Conservation (phyloP, 2,329 filamentous ascomycete species). For the Fusarium albosuccineum region DNA sequence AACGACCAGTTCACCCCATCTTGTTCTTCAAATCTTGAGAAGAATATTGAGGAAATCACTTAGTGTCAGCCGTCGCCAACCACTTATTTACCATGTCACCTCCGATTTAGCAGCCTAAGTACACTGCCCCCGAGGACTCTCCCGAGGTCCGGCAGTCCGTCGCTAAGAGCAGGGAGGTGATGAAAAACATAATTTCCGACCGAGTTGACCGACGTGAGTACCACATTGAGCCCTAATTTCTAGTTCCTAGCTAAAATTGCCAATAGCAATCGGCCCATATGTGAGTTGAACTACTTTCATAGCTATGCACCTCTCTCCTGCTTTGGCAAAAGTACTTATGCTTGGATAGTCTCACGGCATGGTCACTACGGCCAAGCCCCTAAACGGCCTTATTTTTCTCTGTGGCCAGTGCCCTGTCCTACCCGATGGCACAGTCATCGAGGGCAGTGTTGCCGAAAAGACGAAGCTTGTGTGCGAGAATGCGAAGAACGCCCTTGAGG, state of each 20-base stretch:
- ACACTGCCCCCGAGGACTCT: constrained; percentile 1
- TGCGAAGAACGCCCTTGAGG: constrained; percentile 3
- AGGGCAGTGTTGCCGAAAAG: constrained; percentile 5
- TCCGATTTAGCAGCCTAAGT: background rate
- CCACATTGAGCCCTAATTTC: background rate
- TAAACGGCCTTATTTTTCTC: constrained; percentile 5
- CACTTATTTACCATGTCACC: background rate
- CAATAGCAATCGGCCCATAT: constrained; percentile 1
- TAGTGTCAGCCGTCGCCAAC: no score
- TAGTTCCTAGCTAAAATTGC: background rate
- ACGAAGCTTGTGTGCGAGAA: constrained; percentile 6
- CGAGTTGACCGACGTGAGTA: constrained; percentile 3
- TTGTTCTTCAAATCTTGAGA: no score
- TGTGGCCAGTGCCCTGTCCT: constrained; percentile 2
- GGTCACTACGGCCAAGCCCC: background rate
- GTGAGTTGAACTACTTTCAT: background rate
- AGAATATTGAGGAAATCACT: no score
- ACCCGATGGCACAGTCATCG: constrained; percentile 1
- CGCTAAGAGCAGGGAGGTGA: background rate
- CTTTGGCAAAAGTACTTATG: no score
- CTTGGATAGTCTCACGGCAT: background rate
- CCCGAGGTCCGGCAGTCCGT: background rate
- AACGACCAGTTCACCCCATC: no score
- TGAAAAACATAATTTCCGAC: constrained; percentile 1
- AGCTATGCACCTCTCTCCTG: no score